Percentiles rank a stretch among this genome's conserved stretches.
phyloP scores from a whole-genome alignment of 2,329 filamentous ascomycete genomes.

The Monosporascus sp. region DNA sequence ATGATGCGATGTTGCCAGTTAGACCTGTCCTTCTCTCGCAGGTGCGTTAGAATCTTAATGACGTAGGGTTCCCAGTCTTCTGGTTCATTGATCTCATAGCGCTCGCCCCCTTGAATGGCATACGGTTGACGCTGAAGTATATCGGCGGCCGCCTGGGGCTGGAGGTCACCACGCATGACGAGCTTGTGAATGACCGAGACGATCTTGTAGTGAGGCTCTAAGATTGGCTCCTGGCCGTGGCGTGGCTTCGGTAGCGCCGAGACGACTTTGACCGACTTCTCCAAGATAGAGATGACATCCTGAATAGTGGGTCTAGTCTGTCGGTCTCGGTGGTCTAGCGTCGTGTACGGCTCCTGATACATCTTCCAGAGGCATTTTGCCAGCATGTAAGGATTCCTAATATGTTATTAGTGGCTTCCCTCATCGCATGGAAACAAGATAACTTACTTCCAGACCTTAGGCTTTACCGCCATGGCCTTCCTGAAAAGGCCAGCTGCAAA shows the following conservation, averaged over 20 bases:
- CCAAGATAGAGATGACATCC: slow-evolving; percentile 43
- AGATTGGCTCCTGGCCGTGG: slow-evolving; percentile 65
- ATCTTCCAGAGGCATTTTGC: slow-evolving; percentile 62
- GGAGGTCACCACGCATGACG: slow-evolving; percentile 50
- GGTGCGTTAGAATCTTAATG: slow-evolving; percentile 44
- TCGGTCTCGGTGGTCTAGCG: slow-evolving; percentile 40
- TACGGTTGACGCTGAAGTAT: slow-evolving; percentile 54
- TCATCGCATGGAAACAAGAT: not conserved
- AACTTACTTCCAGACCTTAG: slow-evolving; percentile 53
- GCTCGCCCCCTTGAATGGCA: slow-evolving; percentile 44
- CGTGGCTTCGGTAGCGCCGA: slow-evolving; percentile 49
- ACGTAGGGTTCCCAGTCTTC: slow-evolving; percentile 59
- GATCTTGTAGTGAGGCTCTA: slow-evolving; percentile 92
- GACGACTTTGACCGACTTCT: slow-evolving; percentile 47
- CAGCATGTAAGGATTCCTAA: slow-evolving; percentile 54
- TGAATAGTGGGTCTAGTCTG: slow-evolving; percentile 33
- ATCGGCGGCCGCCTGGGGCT: slow-evolving; percentile 43
- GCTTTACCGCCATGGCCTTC: slow-evolving; percentile 50
- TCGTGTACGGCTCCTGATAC: slow-evolving; percentile 45
- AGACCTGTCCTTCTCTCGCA: slow-evolving; percentile 74
- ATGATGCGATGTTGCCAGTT: slow-evolving; percentile 96
- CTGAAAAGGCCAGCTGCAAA: slow-evolving; percentile 52
- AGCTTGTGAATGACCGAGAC: slow-evolving; percentile 79
- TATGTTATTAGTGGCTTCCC: slow-evolving; percentile 16
- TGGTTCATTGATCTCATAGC: slow-evolving; percentile 46